Percentiles rank a stretch among this genome's conserved stretches.
Conservation (phyloP, 176 grass and related monocot genomes). For the Rhynchospora pubera region DNA sequence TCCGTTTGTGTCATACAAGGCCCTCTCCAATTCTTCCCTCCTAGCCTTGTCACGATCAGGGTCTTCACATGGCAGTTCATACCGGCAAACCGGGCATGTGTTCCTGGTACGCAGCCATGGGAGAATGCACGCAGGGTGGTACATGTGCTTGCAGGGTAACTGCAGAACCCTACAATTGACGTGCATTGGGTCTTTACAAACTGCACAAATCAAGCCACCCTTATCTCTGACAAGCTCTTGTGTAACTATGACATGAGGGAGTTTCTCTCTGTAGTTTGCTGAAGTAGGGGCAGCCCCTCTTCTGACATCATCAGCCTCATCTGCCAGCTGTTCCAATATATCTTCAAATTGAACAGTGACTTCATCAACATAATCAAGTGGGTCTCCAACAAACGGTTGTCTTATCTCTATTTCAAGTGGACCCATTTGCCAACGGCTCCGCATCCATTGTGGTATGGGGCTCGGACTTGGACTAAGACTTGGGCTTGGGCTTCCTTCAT, state of each 20-base stretch:
- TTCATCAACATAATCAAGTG: slow-evolving; percentile 64
- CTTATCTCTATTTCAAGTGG: slow-evolving; percentile 22
- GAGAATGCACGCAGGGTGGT: slow-evolving; percentile 73
- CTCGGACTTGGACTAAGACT: slow-evolving; percentile 9
- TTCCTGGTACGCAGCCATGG: slow-evolving; percentile 77
- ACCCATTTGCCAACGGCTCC: slow-evolving; percentile 11
- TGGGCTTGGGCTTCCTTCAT: not conserved
- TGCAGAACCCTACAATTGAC: slow-evolving; percentile 40
- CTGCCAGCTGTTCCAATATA: slow-evolving; percentile 71
- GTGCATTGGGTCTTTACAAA: slow-evolving; percentile 72
- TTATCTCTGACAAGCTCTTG: slow-evolving; percentile 34
- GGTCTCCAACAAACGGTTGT: slow-evolving; percentile 40
- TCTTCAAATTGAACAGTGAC: slow-evolving; percentile 51
- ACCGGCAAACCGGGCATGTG: slow-evolving; percentile 83
- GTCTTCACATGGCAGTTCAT: slow-evolving; percentile 74
- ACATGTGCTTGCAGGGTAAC: slow-evolving; percentile 72
- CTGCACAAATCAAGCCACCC: slow-evolving; percentile 53
- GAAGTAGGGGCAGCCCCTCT: slow-evolving; percentile 77
- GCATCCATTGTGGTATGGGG: slow-evolving; percentile 13
- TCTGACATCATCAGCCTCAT: slow-evolving; percentile 36
- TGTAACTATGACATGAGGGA: slow-evolving; percentile 58
- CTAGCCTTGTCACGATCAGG: slow-evolving; percentile 57
- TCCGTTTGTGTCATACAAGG: slow-evolving; percentile 14
- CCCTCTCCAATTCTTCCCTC: slow-evolving; percentile 24
- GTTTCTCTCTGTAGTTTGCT: slow-evolving; percentile 32